Evolutionary conservation across 1,139 yeast genomes (phyloP), one percentile per base, ranked within the genome.

Genomic region (Blastobotrys arbuscula): DNA sequence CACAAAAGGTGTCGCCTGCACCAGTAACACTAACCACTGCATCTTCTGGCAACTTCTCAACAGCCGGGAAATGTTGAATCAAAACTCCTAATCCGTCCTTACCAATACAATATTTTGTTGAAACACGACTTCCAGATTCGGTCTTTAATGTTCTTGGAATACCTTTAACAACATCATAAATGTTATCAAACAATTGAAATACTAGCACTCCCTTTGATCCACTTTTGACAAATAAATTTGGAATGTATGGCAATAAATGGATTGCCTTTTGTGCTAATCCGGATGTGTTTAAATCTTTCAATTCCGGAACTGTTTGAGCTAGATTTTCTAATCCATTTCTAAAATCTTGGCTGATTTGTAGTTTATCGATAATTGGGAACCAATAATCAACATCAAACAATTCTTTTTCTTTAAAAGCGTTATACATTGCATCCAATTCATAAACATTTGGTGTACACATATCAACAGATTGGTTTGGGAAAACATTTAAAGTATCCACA

Each of bases 231-330:
- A 83, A 58, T 4, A 87, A 67, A 53, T 75, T 77, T n/a, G 87
- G 89, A 42, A 84, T 71, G 57, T 73, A 87, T 0, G 96, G 96
- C 16, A 86, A 67, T 9, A 87, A 56, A 55, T 82, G 84, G 56
- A 84, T 75, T 1, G 84, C 78, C 59, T 82, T 84, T 61, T 85
- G 94, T 16, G 84, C 69, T 3, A 75, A 64, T 0, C 96, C 96
- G 4, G 64, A 49, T 1, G 69, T 53, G 1, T 65, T 52, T 13
- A 72, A 52, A 15, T 59, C 56, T 20, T 48, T 55, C 28, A 70
- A 60, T 30, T 49, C 58, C 2, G 68, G 68, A 2, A 36, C 39
- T 1, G 42, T 30, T 13, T 55, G 54, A 2, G 72, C 61, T 24
- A 64, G 51, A 20, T 62, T 54, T 42, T 67, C 68, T 53, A 78